Evolutionary conservation across 768 basidiomycete species (phyloP), one percentile per base, ranked within the genome.

Genomic region (Pleurotus sapidus): DNA sequence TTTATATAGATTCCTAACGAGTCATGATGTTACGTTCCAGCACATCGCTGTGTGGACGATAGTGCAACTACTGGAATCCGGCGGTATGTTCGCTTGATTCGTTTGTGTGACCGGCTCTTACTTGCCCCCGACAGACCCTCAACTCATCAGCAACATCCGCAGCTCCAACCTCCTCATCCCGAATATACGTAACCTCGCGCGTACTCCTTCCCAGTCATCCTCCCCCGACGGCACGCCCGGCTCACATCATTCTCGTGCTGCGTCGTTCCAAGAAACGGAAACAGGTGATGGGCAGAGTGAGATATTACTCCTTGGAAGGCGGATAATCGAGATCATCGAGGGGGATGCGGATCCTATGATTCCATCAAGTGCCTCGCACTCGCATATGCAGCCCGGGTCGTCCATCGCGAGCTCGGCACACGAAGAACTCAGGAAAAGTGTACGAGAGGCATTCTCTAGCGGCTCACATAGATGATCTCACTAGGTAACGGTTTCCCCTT

Each of bases 11-110:
- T 99, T 99, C 84, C 74, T 99, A 64, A 92, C 86, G 42, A 95
- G 92, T 67, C 78, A 90, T 5, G 97, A 99, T 67, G 89, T 93
- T 12, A 99, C 97, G 0, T 99, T 99, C 88, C 95, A 98, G 71
- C 97, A 99, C 68, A 99, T 98, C 61, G 97, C 97, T 34, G 95
- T 99, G 45, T 99, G 97, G 97, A 98, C 97, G 0, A 95, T 98
- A 63, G 95, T 98, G 23, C 97, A 99, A 68, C 75, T 99, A 18
- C 79, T 99, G 24, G 97, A 99, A 70, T 96, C 96, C n/a, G 91
- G 93, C 60, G 92, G 90, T 91, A 62, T 43, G 76, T 15, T 3
- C 39, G 1, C 17, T 6, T 20, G 18, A 51, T 53, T 23, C 12
- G 45, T 49, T 53, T n/a, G 15, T 53, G 8, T 51, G 27, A 39